Conservation (phyloP, 2,329 filamentous ascomycete species). For the Epichloe festucae region DNA sequence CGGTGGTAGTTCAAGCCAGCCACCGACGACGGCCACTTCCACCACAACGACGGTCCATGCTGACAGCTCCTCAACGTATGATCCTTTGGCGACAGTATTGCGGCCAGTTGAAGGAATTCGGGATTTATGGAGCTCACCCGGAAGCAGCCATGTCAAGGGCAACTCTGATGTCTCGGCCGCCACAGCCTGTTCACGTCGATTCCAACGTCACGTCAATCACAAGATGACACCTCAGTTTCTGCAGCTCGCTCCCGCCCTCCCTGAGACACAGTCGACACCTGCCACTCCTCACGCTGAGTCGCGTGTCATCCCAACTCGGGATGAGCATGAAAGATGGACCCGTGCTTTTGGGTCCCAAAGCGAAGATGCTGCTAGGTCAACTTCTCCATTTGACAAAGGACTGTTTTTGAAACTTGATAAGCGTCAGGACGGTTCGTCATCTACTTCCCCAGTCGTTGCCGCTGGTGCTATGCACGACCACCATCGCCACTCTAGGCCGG, state of each 20-base stretch:
- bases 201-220: slow-evolving; percentile 30
- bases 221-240: slow-evolving; percentile 31
- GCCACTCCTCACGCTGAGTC: slow-evolving; percentile 25
- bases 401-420: slow-evolving; percentile 48
- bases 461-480: slow-evolving; percentile 44
- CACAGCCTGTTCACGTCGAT: slow-evolving; percentile 11
- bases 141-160: background rate
- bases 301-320: slow-evolving; percentile 23
- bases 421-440: slow-evolving; percentile 51
- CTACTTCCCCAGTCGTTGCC: slow-evolving; percentile 35
- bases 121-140: background rate
- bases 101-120: slow-evolving; percentile 13
- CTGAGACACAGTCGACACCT: slow-evolving; percentile 17
- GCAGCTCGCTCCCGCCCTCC: slow-evolving; percentile 19
- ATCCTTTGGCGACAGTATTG: slow-evolving; percentile 27
- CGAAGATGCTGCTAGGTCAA: slow-evolving; percentile 41
- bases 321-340: slow-evolving; percentile 26
- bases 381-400: slow-evolving; percentile 47
- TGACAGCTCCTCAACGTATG: slow-evolving; percentile 18
- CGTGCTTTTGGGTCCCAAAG: slow-evolving; percentile 23
- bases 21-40: slow-evolving; percentile 11
- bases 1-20: slow-evolving; percentile 15
- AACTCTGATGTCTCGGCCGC: slow-evolving; percentile 11
- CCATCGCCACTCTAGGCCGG: slow-evolving; percentile 29
- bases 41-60: slow-evolving; percentile 12